phyloP scores from a whole-genome alignment of 768 basidiomycete genomes.

The Neoboletus magnificus region DNA sequence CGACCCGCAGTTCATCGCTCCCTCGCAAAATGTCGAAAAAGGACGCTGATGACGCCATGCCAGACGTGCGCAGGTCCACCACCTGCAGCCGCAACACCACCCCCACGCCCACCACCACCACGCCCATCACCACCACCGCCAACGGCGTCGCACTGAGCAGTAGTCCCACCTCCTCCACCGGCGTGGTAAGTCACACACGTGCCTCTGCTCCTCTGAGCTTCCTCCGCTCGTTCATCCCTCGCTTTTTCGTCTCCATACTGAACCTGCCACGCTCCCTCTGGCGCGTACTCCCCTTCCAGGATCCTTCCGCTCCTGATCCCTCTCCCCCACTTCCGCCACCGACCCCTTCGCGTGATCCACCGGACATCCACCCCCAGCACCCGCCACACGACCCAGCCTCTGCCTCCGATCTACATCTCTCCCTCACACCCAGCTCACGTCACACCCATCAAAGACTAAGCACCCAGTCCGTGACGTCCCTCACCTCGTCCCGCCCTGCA shows the following conservation, averaged over 20 bases:
- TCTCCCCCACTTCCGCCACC: conserved; percentile 19
- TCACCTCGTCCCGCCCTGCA: conserved; percentile 53
- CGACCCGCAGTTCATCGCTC: conserved; percentile 32
- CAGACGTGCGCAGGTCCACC: neutral
- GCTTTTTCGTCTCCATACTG: conserved; percentile 27
- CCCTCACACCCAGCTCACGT: conserved; percentile 1
- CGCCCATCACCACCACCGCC: neutral
- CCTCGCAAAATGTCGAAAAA: conserved; percentile 31
- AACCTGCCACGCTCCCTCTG: conserved; percentile 29
- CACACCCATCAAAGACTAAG: conserved; percentile 21
- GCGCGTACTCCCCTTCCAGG: conserved; percentile 29
- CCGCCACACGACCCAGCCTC: neutral
- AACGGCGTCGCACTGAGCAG: conserved; percentile 1
- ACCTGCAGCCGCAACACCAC: neutral
- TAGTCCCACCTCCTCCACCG: conserved; percentile 8
- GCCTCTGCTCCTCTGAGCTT: conserved; percentile 16
- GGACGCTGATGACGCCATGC: conserved; percentile 13
- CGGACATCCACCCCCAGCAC: neutral
- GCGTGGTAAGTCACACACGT: conserved; percentile 30
- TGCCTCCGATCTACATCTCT: neutral
- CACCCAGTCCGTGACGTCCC: conserved; percentile 30
- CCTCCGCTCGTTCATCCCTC: conserved; percentile 25
- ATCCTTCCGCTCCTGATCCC: conserved; percentile 36
- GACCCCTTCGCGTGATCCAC: conserved; percentile 29
- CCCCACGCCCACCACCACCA: neutral